Conservation (phyloP, 2,329 filamentous ascomycete species). For the Neonectria faginata region DNA sequence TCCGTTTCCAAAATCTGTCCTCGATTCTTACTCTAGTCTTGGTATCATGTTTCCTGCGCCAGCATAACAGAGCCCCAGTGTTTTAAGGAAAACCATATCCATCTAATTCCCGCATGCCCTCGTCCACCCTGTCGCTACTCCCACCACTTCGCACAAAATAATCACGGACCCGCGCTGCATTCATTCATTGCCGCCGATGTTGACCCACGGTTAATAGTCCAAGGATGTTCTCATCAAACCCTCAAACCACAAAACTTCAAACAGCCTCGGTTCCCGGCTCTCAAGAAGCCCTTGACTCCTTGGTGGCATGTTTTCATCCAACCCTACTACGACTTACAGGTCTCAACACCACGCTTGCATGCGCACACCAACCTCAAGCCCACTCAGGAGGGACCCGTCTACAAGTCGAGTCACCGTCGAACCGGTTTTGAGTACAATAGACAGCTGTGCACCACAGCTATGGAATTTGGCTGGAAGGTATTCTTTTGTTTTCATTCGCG, state of each 20-base stretch:
- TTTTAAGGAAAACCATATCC: constrained; percentile 22
- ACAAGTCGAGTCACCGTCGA: constrained; percentile 9
- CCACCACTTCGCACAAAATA: background rate
- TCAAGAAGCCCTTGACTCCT: background rate
- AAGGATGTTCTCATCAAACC: constrained; percentile 1
- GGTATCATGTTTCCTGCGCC: background rate
- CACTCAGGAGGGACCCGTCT: constrained; percentile 11
- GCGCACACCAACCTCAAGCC: constrained; percentile 10
- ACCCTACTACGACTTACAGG: constrained; percentile 14
- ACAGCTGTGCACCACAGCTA: constrained; percentile 47
- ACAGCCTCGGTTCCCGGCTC: constrained; percentile 2
- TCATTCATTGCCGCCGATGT: background rate
- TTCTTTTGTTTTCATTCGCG: constrained; percentile 53
- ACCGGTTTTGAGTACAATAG: constrained; percentile 38
- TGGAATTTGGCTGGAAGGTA: constrained; percentile 49
- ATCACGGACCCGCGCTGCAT: background rate
- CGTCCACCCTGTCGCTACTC: background rate
- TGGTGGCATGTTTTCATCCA: constrained; percentile 8
- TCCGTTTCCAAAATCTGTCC: constrained; percentile 13
- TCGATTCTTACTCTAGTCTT: background rate
- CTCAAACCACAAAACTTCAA: constrained; percentile 14
- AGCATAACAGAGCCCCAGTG: constrained; percentile 5
- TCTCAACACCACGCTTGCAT: constrained; percentile 7
- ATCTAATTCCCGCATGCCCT: constrained; percentile 27
- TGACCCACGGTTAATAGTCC: background rate